These are phyloP conservation scores for Taphrina betulina DNA, from an alignment of 1,139 yeast genomes.

Conservation along the genomic window DNA sequence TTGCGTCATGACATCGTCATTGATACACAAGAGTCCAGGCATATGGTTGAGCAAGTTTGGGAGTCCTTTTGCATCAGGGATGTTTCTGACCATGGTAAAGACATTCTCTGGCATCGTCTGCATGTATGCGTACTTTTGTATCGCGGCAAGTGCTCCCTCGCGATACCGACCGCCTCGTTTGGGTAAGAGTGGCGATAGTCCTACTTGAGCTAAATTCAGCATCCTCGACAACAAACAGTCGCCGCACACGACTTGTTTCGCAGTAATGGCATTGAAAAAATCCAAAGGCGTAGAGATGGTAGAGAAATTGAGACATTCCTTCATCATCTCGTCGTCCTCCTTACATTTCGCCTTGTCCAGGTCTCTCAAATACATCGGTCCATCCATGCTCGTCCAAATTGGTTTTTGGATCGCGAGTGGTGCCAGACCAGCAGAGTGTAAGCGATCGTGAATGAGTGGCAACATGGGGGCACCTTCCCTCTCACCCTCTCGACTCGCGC, in stretches of 20 bases:
- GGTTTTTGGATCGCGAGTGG: background rate
- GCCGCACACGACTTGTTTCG: slow-evolving; percentile 1
- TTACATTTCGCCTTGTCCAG: background rate
- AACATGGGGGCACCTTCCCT: background rate
- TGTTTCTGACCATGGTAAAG: background rate
- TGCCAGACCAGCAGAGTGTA: slow-evolving; percentile 3
- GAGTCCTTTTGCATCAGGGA: background rate
- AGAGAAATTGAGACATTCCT: background rate
- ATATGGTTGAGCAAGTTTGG: background rate
- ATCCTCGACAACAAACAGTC: background rate
- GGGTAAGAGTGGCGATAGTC: slow-evolving; percentile 4
- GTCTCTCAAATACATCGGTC: background rate
- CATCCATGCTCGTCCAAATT: slow-evolving; percentile 3
- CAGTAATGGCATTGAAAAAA: background rate
- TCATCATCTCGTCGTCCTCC: background rate
- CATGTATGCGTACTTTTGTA: slow-evolving; percentile 4
- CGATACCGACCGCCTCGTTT: background rate
- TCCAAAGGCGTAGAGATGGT: no score
- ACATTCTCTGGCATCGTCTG: background rate
- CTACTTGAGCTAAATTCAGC: slow-evolving; percentile 3
- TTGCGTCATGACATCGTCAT: slow-evolving; percentile 13
- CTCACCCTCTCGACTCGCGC: background rate
- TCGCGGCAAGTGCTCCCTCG: background rate
- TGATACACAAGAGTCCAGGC: slow-evolving; percentile 2
- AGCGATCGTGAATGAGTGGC: background rate